phyloP scores from a whole-genome alignment of 2,329 filamentous ascomycete genomes.

The Xylaria sp. region DNA sequence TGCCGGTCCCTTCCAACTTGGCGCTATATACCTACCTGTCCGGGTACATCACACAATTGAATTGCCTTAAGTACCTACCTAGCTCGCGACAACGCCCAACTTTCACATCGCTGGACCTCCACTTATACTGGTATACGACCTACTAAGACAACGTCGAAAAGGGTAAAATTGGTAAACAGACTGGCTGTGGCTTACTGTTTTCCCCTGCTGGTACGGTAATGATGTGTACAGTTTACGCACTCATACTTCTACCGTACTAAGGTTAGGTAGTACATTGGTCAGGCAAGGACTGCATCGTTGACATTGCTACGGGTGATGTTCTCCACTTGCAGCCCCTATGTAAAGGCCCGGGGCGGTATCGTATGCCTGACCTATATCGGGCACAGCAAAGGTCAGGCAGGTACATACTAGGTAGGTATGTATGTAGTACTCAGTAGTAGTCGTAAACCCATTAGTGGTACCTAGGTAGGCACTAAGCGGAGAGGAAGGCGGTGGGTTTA shows the following conservation, averaged over 20 bases:
- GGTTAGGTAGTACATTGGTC: neutral
- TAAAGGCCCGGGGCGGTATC: neutral
- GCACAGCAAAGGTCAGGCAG: neutral
- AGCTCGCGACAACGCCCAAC: slow-evolving; percentile 2
- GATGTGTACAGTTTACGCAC: neutral
- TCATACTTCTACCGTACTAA: neutral
- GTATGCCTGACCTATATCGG: neutral
- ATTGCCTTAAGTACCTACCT: slow-evolving; percentile 8
- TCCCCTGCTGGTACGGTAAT: slow-evolving; percentile 6
- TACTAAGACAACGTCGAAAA: slow-evolving; percentile 8
- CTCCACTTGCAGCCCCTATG: neutral
- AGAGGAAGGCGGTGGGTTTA: neutral
- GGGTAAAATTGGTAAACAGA: slow-evolving; percentile 2
- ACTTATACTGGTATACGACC: slow-evolving; percentile 13
- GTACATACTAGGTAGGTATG: too few species aligned
- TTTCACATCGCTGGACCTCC: slow-evolving; percentile 25
- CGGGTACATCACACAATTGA: slow-evolving; percentile 18
- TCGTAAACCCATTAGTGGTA: neutral
- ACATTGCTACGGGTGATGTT: slow-evolving; percentile 4
- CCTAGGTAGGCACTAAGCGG: neutral
- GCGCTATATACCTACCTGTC: neutral
- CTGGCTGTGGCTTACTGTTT: slow-evolving; percentile 24
- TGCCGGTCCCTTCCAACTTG: neutral
- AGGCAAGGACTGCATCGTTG: slow-evolving; percentile 5
- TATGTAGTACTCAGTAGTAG: too few species aligned